phyloP scores from a whole-genome alignment of 192 early-diverging fungal genomes.

The Mortierella claussenii region DNA sequence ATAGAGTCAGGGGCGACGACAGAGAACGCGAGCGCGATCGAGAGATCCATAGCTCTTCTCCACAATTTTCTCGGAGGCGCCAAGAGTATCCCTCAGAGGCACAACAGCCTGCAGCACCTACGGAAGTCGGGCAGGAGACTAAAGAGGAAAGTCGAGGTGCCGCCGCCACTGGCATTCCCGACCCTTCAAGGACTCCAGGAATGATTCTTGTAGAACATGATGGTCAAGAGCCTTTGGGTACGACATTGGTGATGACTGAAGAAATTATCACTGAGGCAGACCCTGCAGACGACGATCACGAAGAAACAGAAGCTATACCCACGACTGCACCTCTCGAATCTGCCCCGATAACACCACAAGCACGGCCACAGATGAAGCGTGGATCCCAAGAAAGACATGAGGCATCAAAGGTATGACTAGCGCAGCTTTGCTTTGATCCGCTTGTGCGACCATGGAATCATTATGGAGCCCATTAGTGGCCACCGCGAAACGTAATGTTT shows the following conservation, averaged over 20 bases:
- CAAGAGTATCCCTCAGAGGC: not conserved
- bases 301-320: no score
- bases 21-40: slow-evolving; percentile 3
- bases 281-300: not conserved
- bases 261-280: not conserved
- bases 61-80: not conserved
- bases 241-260: not conserved
- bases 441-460: no score
- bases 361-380: not conserved
- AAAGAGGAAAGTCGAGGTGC: no score
- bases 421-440: no score
- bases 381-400: not conserved
- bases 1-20: not conserved
- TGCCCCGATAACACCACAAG: not conserved
- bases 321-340: not conserved
- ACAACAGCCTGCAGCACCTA: no score
- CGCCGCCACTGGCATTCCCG: no score
- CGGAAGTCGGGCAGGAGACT: no score
- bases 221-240: not conserved
- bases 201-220: no score
- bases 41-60: not conserved
- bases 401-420: not conserved
- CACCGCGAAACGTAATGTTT: not conserved
- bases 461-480: no score
- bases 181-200: no score